Evolutionary conservation across 352 stramenopile species (phyloP), one percentile per base, ranked within the genome.

Genomic region (Phytophthora meadii): DNA sequence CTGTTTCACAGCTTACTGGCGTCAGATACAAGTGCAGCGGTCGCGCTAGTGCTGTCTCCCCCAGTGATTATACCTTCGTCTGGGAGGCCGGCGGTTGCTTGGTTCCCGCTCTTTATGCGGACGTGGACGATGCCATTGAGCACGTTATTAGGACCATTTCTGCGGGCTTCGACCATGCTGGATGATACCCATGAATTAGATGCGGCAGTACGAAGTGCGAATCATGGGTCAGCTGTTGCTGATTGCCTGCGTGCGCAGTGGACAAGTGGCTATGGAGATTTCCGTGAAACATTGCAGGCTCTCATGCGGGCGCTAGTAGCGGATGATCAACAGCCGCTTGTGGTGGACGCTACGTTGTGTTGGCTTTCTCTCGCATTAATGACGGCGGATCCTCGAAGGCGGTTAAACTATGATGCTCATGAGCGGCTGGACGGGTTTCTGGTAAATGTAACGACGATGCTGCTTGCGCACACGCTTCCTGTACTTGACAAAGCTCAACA

Each of bases 391-490:
- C 70, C 74, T n/a, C 75, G 72, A 48, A 66, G 76, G 5, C 76
- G 77, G 11, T 72, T 87, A 56, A 82, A 72, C 34, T 79, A 77
- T 30, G 73, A 84, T 45, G 70, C 59, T 22, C 76, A 82, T 39
- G 78, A 90, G 54, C 64, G 76, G 19, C 67, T 89, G 41, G 85
- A 93, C 48, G 85, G 85, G 2, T 81, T 92, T 30, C 61, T 93
- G 44, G 76, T 89, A 30, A 93, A 93, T 62, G 50, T 93, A 39
- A 81, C 65, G 2, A 73, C 73, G 2, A 79, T 80, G 40, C 54
- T 92, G 5, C 73, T 90, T 2, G 58, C 74, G 25, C 51, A 81
- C 15, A 69, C 74, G 10, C 53, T 84, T 2, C 68, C 72, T n/a
- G 41, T 81, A n/a, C 41, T 88, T 7, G 50, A 74, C 6, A 67